A percentile compares a stretch with the other conserved stretches of the same genome.
Evolutionary conservation across 2,329 filamentous ascomycete genomes (phyloP).

Genomic region (Colletotrichum limetticola): DNA sequence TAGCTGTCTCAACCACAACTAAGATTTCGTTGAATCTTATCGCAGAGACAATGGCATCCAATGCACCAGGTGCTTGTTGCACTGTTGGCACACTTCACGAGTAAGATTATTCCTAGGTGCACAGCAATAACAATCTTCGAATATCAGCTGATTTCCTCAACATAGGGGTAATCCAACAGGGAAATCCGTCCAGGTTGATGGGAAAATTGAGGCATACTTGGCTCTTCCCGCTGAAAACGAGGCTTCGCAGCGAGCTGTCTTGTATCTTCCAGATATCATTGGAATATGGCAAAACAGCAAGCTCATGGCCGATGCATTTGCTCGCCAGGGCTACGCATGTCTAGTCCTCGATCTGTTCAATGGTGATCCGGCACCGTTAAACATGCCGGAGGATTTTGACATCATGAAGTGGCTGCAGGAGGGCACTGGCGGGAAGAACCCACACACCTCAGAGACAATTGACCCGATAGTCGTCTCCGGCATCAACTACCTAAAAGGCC

Average conservation of each 20-base stretch:
- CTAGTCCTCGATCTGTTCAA: background rate
- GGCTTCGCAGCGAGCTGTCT: background rate
- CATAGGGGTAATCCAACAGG: background rate
- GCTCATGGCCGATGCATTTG: constrained; percentile 4
- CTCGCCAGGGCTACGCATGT: background rate
- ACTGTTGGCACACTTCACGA: background rate
- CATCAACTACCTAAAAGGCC: background rate
- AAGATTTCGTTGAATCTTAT: too few species aligned
- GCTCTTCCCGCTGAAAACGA: background rate
- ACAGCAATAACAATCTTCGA: background rate
- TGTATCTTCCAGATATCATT: background rate
- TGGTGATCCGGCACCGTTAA: background rate
- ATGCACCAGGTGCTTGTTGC: background rate
- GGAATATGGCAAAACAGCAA: constrained; percentile 14
- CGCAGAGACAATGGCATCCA: background rate
- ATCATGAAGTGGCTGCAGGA: background rate
- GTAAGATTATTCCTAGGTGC: background rate
- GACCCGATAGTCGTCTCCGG: background rate
- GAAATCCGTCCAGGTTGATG: background rate
- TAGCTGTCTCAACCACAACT: too few species aligned
- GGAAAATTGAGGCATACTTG: background rate
- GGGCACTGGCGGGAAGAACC: background rate
- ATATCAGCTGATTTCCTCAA: background rate
- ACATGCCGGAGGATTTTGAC: background rate
- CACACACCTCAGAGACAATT: background rate